phyloP scores from a whole-genome alignment of 768 basidiomycete species.

The Leccinum olivaceopallidum region DNA sequence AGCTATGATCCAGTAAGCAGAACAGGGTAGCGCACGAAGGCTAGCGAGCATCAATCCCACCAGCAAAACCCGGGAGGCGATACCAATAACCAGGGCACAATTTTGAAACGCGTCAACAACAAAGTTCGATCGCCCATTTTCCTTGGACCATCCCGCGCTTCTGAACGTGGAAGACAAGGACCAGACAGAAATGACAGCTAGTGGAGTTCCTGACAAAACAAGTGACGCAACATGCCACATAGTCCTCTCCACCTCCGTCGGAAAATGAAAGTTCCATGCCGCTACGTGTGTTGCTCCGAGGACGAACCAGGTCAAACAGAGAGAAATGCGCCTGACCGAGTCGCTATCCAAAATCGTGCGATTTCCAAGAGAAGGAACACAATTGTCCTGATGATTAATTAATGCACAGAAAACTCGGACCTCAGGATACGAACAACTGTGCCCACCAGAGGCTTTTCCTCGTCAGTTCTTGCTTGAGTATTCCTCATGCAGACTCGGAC shows the following conservation, averaged over 20 bases:
- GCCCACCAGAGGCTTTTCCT: not conserved
- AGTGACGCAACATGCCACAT: not conserved
- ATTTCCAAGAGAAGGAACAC: not conserved
- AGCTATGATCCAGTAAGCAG: not conserved
- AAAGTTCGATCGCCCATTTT: not conserved
- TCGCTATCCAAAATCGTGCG: not conserved
- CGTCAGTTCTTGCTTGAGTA: not conserved
- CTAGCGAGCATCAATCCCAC: slow-evolving; percentile 2
- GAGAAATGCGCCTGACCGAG: not conserved
- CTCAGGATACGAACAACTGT: not conserved
- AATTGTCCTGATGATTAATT: not conserved
- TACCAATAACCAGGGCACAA: not conserved
- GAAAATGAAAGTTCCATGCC: not conserved
- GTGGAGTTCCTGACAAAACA: not conserved
- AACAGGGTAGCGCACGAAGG: slow-evolving; percentile 1
- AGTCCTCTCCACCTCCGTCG: not conserved
- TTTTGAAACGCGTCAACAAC: not conserved
- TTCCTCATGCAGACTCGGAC: not conserved
- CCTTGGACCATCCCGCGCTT: not conserved
- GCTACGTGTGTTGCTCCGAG: not conserved
- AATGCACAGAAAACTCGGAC: not conserved
- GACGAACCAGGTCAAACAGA: not conserved
- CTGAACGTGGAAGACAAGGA: not conserved
- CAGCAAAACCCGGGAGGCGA: not conserved
- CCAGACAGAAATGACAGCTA: not conserved